These are phyloP conservation scores for Tolypocladium tundrense DNA, from an alignment of 2,329 filamentous ascomycete genomes.

Conservation along the genomic window DNA sequence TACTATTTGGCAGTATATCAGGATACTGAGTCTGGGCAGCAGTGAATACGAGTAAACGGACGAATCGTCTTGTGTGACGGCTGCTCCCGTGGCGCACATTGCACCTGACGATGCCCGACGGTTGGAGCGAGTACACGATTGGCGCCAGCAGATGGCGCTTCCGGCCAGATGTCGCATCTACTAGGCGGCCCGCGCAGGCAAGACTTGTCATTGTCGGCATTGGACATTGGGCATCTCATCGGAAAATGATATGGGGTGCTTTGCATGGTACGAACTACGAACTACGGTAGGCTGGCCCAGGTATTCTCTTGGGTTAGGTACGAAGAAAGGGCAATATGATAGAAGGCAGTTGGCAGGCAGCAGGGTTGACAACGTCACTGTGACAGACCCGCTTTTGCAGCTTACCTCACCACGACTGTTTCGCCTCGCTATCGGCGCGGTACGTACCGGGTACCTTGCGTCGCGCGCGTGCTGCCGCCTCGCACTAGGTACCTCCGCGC, in stretches of 20 bases:
- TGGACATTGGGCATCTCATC: neutral
- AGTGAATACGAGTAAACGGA: too few species aligned
- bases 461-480: neutral
- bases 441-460: conserved; percentile 12
- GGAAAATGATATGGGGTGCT: neutral
- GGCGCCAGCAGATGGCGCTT: neutral
- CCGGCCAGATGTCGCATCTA: neutral
- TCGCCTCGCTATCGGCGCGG: conserved; percentile 1
- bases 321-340: too few species aligned
- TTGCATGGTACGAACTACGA: neutral
- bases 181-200: neutral
- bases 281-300: too few species aligned
- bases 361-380: conserved; percentile 12
- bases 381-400: neutral
- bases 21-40: too few species aligned
- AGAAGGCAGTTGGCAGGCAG: conserved; percentile 4
- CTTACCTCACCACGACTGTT: conserved; percentile 1
- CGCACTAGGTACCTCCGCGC: conserved; percentile 10
- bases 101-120: conserved; percentile 1
- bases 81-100: neutral
- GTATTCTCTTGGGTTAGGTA: too few species aligned
- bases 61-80: neutral
- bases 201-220: neutral
- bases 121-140: neutral
- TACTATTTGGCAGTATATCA: neutral